Evolutionary conservation across 768 basidiomycete genomes (phyloP).

Genomic region (Lentinula detonsa): DNA sequence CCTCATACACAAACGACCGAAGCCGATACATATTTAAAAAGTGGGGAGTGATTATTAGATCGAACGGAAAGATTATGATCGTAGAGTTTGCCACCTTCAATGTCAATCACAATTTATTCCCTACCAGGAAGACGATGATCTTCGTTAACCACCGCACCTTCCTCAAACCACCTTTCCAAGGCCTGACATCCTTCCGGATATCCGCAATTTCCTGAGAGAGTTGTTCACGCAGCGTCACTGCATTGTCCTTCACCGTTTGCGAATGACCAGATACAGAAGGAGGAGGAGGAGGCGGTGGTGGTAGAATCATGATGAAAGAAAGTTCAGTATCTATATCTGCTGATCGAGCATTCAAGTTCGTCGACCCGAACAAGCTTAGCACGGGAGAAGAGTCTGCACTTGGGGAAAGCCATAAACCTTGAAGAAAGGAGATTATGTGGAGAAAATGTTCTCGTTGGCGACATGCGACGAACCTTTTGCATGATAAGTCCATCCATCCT

Average conservation of each 20-base stretch:
- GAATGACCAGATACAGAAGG: no score
- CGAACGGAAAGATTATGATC: no score
- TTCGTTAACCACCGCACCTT: slow-evolving; percentile 60
- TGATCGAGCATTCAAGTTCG: slow-evolving; percentile 90
- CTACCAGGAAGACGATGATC: slow-evolving; percentile 54
- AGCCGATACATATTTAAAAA: no score
- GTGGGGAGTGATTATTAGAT: no score
- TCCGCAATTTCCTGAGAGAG: slow-evolving; percentile 49
- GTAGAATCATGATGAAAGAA: slow-evolving; percentile 77
- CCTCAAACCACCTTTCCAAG: slow-evolving; percentile 58
- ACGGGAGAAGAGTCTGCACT: slow-evolving; percentile 42
- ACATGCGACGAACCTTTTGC: slow-evolving; percentile 72
- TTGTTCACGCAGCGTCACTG: slow-evolving; percentile 32
- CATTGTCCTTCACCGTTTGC: slow-evolving; percentile 6
- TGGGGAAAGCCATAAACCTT: slow-evolving; percentile 85
- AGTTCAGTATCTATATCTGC: slow-evolving; percentile 88
- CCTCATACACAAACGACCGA: no score
- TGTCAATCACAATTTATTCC: slow-evolving; percentile 12
- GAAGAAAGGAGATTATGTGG: not conserved
- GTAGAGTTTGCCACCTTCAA: no score
- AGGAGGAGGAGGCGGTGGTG: slow-evolving; percentile 26
- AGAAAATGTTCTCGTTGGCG: not conserved
- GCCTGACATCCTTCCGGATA: slow-evolving; percentile 40
- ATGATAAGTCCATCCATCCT: slow-evolving; percentile 94
- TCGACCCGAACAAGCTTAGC: slow-evolving; percentile 88